Evolutionary conservation across 139 green algal genomes (phyloP).

Genomic region (Ettlia oleoabundans): DNA sequence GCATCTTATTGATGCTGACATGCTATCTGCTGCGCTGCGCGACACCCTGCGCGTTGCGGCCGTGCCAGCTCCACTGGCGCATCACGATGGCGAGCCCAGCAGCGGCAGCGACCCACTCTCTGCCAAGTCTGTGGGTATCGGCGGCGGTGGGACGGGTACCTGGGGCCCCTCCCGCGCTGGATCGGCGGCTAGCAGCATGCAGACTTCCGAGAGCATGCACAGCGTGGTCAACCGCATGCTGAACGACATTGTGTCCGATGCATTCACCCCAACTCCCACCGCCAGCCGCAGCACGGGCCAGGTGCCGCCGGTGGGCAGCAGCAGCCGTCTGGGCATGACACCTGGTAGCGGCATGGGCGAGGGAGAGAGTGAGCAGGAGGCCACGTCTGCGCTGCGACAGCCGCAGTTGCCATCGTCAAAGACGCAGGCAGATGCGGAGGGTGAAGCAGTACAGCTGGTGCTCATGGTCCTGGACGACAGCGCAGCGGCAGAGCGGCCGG

Average conservation of each 20-base stretch:
- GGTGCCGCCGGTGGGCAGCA: not conserved
- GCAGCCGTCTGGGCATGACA: not conserved
- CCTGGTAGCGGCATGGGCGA: not conserved
- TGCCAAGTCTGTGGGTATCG: not conserved
- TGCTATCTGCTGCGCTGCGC: conserved; percentile 32
- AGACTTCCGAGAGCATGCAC: conserved; percentile 6
- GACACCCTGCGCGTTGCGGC: conserved; percentile 13
- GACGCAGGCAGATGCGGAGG: not conserved
- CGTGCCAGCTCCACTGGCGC: not conserved
- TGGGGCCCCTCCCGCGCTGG: not conserved
- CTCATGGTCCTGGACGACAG: not conserved
- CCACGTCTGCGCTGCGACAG: conserved; percentile 10
- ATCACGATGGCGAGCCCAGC: not conserved
- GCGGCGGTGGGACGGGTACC: no score
- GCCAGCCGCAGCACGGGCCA: not conserved
- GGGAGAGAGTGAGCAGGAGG: not conserved
- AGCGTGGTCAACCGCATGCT: conserved; percentile 43
- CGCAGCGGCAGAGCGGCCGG: not conserved
- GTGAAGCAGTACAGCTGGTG: not conserved
- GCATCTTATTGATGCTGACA: not conserved
- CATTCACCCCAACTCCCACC: conserved; percentile 12
- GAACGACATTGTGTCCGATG: conserved; percentile 36
- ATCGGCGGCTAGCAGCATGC: not conserved
- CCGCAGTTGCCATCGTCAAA: no score
- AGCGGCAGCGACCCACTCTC: conserved; percentile 11